Evolutionary conservation across 768 basidiomycete species (phyloP), one percentile per base, ranked within the genome.

Genomic region (Psilocybe tampanensis): DNA sequence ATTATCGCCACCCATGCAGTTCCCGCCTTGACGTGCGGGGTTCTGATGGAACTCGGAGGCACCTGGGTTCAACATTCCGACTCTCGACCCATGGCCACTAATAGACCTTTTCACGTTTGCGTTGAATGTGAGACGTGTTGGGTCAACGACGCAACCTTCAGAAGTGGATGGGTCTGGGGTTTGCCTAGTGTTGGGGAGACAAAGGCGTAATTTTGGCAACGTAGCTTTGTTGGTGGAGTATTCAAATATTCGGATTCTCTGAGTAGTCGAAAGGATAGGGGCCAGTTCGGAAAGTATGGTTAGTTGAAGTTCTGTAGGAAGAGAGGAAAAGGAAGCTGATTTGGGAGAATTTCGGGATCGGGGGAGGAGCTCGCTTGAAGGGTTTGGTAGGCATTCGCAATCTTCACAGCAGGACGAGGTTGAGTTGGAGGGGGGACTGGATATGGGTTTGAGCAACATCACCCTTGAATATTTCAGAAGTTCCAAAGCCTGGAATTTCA

Each of bases 231-330:
- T 45, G 7, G 55, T 33, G 29, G 62, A 62, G n/a, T 64, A 61
- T 22, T 60, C 55, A 18, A 66, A 54, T n/a, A 66, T 52, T 8
- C 60, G 60, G 3, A 66, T 47, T 18, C 43, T 55, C 47, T 66
- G 65, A 11, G 29, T 23, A 9, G 44, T 17, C 15, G 62, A 64
- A 5, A 66, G 47, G 8, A 51, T 34, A 8, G 65, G 65, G 1
- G 65, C 58, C 12, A 60, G 49, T 11, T 56, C 47, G 11, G 56
- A 49, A 8, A 66, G 62, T 22, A 66, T 62, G 23, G 44, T 32
- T 7, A 66, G 55, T 41, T 64, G 62, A 32, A 66, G 52, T 56
- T 66, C 65, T 18, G 41, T 60, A 0, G 65, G 65, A 19, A 66
- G 61, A 5, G 19, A 36, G 21, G 44, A n/a, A 32, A 63, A 66